Evolutionary conservation across 2,329 filamentous ascomycete species (phyloP), one percentile per base, ranked within the genome.

Genomic region (Metarhizium anisopliae): DNA sequence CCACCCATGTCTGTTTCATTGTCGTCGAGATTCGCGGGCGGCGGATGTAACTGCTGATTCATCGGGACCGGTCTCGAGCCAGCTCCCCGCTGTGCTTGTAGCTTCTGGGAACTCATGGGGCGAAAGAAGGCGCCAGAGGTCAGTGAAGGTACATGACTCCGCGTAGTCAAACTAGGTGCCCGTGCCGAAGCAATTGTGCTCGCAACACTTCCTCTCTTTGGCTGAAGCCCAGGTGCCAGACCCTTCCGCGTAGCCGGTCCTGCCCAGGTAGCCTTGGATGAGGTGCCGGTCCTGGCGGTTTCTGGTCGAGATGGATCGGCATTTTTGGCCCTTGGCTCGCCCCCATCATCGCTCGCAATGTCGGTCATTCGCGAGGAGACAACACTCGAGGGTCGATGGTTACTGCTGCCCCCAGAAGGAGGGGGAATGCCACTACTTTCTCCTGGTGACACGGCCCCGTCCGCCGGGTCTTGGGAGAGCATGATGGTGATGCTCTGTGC

Each of bases 41-140:
- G 35, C n/a, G 58, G 60, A 18, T 67, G 64, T 25, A 69, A 68
- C 29, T 65, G 67, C 49, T 76, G 73, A 55, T 66, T 69, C 62
- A 72, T 68, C 25, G 72, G 75, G 14, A 70, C 62, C 6, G 77
- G 74, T 25, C 79, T 74, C 42, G 74, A 67, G 8, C 71, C 79
- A 60, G 86, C 82, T 60, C 66, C 85, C 69, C 93, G 81, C 72
- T 97, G 94, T 55, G 91, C 91, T 72, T 97, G 93, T 52, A 97
- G 77, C 68, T 90, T 87, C 69, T 96, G 91, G 29, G 93, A 95
- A 73, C 92, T 97, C 90, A 99, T 95, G 43, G 94, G 94, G 25
- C 87, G 87, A 68, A 95, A 96, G 74, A 99, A 97, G 54, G 90
- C 93, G 66, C 93, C 88, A 16, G 90, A 91, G 2, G 90, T 87